Base-by-base conservation (phyloP, 2,329 filamentous ascomycete genomes). In the Onygena corvina region DNA sequence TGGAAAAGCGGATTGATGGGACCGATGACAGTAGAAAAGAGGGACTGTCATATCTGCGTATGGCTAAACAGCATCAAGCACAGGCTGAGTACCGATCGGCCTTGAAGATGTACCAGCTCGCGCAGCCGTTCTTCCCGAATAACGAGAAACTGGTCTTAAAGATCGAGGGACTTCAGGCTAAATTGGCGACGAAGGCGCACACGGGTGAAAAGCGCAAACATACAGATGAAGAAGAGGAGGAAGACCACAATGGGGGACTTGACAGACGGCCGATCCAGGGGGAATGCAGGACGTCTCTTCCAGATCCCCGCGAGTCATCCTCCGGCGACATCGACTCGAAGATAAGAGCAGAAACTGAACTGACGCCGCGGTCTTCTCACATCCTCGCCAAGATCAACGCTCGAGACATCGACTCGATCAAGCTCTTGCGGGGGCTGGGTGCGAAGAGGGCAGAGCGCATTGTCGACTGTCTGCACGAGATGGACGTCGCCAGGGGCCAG, bases 1-100 rank as follows among this genome's bases (percentile, higher is more conserved):
- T 96, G 2, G 90, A 96, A 66, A 79, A 83, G 56, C 83, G 86
- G n/a, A 84, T 96, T 23, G 84, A 90, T 51, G 78, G 78, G 16
- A 77, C 76, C 40, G 86, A 89, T 31, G 86, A 93, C 58, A 72
- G 76, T 21, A 80, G 84, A 48, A 82, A 86, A 0, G 86, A 94
- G 54, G 92, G 90, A 0, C 67, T 96, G 23, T 84, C 87, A 8
- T 87, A 84, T 58, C 69, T 96, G 29, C 73, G 95, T n/a, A 87
- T 92, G 75, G 90, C 87, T 1, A 85, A 92, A 56, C 88, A 95
- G 63, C 85, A 93, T 60, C 88, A 89, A 61, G 86, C 87, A 47
- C 76, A 80, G 3, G 87, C 87, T 1, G 86, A 95, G 57, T 81
- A 93, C 47, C 72, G 71, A 2, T 84, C 79, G 29, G 87, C 89